These are phyloP conservation scores for Phytophthora kernoviae DNA, from an alignment of 352 stramenopile genomes.

Conservation along the genomic window DNA sequence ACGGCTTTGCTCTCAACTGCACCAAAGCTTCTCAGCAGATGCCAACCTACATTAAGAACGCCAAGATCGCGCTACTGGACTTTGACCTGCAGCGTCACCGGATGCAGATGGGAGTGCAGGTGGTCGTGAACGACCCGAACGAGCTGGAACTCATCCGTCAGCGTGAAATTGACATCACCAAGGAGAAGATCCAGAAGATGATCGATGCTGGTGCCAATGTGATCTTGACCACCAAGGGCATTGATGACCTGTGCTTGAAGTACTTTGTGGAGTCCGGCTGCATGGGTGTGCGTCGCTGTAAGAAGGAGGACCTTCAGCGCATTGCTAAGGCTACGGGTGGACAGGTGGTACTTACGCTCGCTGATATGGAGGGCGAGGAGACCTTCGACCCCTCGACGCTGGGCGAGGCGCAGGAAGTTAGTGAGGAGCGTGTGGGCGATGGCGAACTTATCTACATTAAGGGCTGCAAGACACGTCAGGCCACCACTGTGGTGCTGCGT, in stretches of 20 bases:
- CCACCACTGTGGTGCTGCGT: constrained; percentile 97
- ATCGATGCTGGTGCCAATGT: constrained; percentile 98
- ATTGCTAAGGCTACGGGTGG: constrained; percentile 99
- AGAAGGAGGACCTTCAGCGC: constrained; percentile 98
- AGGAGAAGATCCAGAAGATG: constrained; percentile 99
- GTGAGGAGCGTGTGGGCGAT: constrained; percentile 97
- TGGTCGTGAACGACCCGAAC: constrained; percentile 93
- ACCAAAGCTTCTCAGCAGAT: constrained; percentile 98
- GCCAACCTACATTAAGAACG: constrained; percentile 94
- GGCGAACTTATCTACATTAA: constrained; percentile 99
- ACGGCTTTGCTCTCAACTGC: constrained; percentile 98
- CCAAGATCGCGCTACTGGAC: constrained; percentile 98
- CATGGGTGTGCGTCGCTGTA: constrained; percentile 97
- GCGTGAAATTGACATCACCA: constrained; percentile 99
- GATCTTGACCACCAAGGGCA: constrained; percentile 99
- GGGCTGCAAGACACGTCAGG: constrained; percentile 93
- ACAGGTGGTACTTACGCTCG: constrained; percentile 96
- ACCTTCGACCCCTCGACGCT: constrained; percentile 95
- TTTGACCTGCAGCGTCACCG: constrained; percentile 99
- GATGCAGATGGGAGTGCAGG: constrained; percentile 97
- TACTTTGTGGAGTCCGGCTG: constrained; percentile 99
- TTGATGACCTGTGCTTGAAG: constrained; percentile 99
- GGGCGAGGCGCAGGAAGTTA: constrained; percentile 93
- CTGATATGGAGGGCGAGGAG: constrained; percentile 98
- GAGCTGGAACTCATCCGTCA: constrained; percentile 98